A percentile compares a stretch with the other conserved stretches of the same genome.
phyloP scores from a whole-genome alignment of 345 rosid genomes.

The Aurinia saxatilis region DNA sequence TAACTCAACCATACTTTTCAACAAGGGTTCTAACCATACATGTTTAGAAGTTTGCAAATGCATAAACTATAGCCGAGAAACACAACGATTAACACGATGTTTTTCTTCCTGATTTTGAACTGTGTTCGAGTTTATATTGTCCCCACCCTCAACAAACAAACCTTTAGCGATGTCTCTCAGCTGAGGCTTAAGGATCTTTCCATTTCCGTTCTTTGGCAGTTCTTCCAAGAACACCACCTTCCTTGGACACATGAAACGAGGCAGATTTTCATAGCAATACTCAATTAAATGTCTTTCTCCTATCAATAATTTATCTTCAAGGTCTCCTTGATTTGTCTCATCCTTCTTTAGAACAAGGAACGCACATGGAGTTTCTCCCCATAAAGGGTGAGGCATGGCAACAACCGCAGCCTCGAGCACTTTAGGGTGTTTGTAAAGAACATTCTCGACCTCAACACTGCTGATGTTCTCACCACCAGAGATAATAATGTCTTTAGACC shows the following conservation, averaged over 20 bases:
- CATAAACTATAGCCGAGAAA: neutral
- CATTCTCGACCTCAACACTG: constrained; percentile 46
- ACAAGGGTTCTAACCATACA: neutral
- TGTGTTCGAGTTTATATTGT: neutral
- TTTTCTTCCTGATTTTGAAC: neutral
- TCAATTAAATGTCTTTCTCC: constrained; percentile 34
- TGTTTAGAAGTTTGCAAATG: neutral
- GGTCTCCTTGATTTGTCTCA: neutral
- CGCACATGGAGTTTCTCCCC: constrained; percentile 63
- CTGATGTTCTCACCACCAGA: constrained; percentile 70
- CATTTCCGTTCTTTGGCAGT: constrained; percentile 50
- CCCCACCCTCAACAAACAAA: neutral
- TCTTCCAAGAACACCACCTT: constrained; percentile 36
- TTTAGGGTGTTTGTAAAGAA: constrained; percentile 38
- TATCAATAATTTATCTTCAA: neutral
- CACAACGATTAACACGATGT: neutral
- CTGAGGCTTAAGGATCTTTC: constrained; percentile 44
- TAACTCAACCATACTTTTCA: no score
- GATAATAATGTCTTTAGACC: constrained; percentile 54
- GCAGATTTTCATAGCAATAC: constrained; percentile 38
- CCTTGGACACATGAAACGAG: constrained; percentile 49
- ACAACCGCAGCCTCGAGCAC: constrained; percentile 53
- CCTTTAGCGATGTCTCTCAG: constrained; percentile 37
- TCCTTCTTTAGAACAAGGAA: constrained; percentile 30
- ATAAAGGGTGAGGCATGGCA: constrained; percentile 48